These are phyloP conservation scores for Cubamyces sp. DNA, from an alignment of 768 basidiomycete species.

Conservation along the genomic window DNA sequence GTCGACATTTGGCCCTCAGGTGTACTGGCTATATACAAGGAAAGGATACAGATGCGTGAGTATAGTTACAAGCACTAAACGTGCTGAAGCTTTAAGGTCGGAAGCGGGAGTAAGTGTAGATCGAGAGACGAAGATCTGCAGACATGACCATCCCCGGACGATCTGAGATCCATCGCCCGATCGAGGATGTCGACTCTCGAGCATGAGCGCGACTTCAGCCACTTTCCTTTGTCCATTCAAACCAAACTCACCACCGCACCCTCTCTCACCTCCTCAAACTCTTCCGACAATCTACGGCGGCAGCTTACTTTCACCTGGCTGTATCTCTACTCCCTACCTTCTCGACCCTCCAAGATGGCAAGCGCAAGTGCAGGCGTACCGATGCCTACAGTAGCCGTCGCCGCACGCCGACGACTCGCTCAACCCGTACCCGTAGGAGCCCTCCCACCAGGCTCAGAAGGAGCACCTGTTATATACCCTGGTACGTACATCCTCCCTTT, in stretches of 20 bases:
- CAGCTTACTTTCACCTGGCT: not conserved
- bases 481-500: conserved; percentile 33
- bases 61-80: no score
- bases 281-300: not conserved
- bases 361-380: conserved; percentile 21
- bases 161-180: not conserved
- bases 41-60: no score
- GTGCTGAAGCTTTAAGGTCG: not conserved
- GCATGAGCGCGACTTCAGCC: not conserved
- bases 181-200: not conserved
- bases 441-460: conserved; percentile 27
- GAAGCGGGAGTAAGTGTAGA: not conserved
- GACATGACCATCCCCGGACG: not conserved
- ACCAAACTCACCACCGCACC: not conserved
- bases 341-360: conserved; percentile 1
- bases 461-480: conserved; percentile 44
- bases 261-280: not conserved
- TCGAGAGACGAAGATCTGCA: not conserved
- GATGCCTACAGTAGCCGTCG: conserved; percentile 18
- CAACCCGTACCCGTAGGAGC: not conserved
- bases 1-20: not conserved
- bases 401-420: conserved; percentile 19
- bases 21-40: no score
- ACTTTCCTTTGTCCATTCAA: not conserved
- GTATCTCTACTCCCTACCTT: not conserved